Evolutionary conservation across 805 yeast species (phyloP).

Genomic region (Lipomyces spencermartinsiae): DNA sequence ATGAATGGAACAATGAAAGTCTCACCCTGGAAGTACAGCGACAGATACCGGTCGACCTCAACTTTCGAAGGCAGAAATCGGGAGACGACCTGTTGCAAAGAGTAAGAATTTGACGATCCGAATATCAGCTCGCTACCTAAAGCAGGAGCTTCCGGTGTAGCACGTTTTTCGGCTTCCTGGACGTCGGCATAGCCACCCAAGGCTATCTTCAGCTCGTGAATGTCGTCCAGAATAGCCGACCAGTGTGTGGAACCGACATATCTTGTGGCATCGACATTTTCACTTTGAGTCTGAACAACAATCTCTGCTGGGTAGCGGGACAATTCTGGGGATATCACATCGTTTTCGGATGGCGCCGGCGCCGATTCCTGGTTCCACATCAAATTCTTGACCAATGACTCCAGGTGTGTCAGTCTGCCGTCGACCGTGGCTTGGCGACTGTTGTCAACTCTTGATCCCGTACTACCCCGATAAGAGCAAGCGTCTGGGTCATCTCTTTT

Average conservation of each 20-base stretch:
- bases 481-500: neutral
- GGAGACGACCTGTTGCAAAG: neutral
- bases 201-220: neutral
- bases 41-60: neutral
- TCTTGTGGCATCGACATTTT: neutral
- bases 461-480: neutral
- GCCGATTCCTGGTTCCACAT: neutral
- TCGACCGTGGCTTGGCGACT: slow-evolving; percentile 1
- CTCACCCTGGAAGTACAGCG: slow-evolving; percentile 1
- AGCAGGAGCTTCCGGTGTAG: neutral
- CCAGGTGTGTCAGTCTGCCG: neutral
- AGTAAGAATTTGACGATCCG: slow-evolving; percentile 1
- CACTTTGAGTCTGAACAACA: neutral
- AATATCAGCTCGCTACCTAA: slow-evolving; percentile 1
- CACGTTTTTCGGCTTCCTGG: neutral
- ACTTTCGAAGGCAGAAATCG: neutral
- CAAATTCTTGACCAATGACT: slow-evolving; percentile 1
- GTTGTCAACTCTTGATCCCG: slow-evolving; percentile 1
- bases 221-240: slow-evolving; percentile 1
- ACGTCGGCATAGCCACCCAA: neutral
- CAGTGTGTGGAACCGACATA: slow-evolving; percentile 4
- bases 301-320: neutral
- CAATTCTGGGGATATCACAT: neutral
- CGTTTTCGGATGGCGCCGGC: neutral
- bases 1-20: neutral